Percentiles rank a stretch among this genome's conserved stretches.
Evolutionary conservation across 148 eudicot species (phyloP).

Genomic region (Simmondsia chinensis): DNA sequence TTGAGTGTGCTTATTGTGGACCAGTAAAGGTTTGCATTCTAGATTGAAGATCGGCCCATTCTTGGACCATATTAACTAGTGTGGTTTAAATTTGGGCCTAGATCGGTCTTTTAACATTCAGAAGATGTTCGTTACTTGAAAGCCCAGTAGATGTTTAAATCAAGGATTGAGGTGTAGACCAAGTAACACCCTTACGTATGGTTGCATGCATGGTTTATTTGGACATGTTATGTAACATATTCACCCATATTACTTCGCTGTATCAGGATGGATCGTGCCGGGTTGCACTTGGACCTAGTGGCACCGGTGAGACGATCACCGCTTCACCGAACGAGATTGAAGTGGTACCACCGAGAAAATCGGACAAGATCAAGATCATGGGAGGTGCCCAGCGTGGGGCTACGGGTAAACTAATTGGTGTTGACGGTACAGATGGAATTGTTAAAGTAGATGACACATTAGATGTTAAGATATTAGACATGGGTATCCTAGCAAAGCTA

Average conservation of each 20-base stretch:
- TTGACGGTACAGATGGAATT: conserved; percentile 90
- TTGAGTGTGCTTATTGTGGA: too few species aligned
- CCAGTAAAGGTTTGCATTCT: too few species aligned
- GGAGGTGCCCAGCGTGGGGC: conserved; percentile 85
- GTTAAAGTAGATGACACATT: conserved; percentile 82
- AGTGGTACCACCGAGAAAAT: conserved; percentile 64
- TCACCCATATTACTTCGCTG: neutral
- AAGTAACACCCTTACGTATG: too few species aligned
- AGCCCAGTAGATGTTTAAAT: too few species aligned
- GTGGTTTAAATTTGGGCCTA: too few species aligned
- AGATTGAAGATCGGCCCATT: too few species aligned
- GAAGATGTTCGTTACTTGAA: too few species aligned
- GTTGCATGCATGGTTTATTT: neutral
- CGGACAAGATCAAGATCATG: conserved; percentile 85
- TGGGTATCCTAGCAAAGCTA: conserved; percentile 70
- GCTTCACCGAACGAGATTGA: conserved; percentile 63
- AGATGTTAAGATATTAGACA: conserved; percentile 90
- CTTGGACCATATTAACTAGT: too few species aligned
- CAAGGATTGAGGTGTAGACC: too few species aligned
- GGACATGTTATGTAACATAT: neutral
- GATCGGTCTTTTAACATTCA: too few species aligned
- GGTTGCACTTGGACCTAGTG: conserved; percentile 69
- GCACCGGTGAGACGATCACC: conserved; percentile 52
- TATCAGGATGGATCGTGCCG: conserved; percentile 82
- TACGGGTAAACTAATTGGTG: conserved; percentile 83